Evolutionary conservation across 2,329 filamentous ascomycete genomes (phyloP).

Genomic region (Paecilomyces niveus): DNA sequence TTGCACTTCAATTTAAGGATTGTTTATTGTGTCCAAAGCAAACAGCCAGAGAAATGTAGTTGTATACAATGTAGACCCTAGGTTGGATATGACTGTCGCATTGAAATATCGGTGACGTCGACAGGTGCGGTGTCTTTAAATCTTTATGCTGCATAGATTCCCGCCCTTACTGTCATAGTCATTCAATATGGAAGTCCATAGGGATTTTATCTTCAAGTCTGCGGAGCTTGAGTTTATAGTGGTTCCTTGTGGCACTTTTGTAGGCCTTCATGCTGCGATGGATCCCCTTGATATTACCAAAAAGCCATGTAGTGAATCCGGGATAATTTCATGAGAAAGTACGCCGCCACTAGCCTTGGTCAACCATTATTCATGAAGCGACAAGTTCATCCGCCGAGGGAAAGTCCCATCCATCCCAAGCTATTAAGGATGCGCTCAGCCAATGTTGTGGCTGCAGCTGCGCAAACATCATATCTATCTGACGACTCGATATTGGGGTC

Average conservation of each 20-base stretch:
- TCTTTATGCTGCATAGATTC: neutral
- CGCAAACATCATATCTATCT: slow-evolving; percentile 11
- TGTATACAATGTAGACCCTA: neutral
- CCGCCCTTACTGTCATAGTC: no score
- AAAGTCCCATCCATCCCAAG: slow-evolving; percentile 16
- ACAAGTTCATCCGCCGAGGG: neutral
- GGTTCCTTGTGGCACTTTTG: no score
- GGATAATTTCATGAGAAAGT: neutral
- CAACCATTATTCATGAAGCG: neutral
- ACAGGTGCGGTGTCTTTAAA: neutral
- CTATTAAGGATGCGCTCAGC: slow-evolving; percentile 22
- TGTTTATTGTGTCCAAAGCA: neutral
- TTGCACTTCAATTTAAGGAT: no score
- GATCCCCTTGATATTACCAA: no score
- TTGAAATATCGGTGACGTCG: no score
- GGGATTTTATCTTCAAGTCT: no score
- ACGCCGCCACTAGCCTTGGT: neutral
- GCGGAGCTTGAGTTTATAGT: no score
- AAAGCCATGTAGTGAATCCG: no score
- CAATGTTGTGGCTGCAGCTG: slow-evolving; percentile 27
- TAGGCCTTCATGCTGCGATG: no score
- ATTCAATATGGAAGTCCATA: no score
- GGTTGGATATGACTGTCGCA: no score
- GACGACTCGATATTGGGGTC: slow-evolving; percentile 13
- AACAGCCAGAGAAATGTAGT: neutral